phyloP scores from a whole-genome alignment of 441 rosid genomes.

The Dalechampia spathulata region DNA sequence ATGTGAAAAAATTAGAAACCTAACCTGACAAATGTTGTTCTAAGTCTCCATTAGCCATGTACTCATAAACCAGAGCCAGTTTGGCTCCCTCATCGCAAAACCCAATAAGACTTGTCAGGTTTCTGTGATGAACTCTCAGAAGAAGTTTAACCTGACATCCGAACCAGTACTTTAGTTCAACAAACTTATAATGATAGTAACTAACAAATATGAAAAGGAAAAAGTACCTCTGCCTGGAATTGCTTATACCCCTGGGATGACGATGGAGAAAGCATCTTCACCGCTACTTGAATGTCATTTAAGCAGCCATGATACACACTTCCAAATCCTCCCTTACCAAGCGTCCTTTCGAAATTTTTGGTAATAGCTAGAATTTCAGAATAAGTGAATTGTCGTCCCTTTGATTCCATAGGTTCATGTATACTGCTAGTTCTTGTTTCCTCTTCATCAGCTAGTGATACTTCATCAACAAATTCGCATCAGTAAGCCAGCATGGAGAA shows the following conservation, averaged over 20 bases:
- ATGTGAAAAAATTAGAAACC: too few relatives aligned
- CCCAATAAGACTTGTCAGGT: slow-evolving; percentile 40
- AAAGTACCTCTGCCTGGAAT: slow-evolving; percentile 26
- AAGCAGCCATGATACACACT: slow-evolving; percentile 27
- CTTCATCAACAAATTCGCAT: not conserved
- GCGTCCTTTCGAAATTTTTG: slow-evolving; percentile 22
- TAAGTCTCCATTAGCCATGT: slow-evolving; percentile 48
- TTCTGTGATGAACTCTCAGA: slow-evolving; percentile 49
- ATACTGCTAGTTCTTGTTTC: not conserved
- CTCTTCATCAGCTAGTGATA: slow-evolving; percentile 6
- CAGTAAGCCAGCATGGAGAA: not conserved
- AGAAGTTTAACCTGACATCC: slow-evolving; percentile 34
- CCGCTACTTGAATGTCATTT: slow-evolving; percentile 25
- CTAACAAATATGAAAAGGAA: too few relatives aligned
- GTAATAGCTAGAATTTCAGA: slow-evolving; percentile 27
- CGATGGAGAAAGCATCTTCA: slow-evolving; percentile 30
- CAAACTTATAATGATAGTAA: too few relatives aligned
- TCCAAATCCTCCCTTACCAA: slow-evolving; percentile 36
- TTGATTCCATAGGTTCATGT: slow-evolving; percentile 4
- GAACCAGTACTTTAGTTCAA: not conserved
- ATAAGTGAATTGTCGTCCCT: slow-evolving; percentile 20
- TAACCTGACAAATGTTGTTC: slow-evolving; percentile 38
- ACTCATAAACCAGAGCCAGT: slow-evolving; percentile 45
- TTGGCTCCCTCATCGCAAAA: slow-evolving; percentile 42
- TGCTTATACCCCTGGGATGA: slow-evolving; percentile 30